phyloP scores from a whole-genome alignment of 2,329 filamentous ascomycete species.

The Aureobasidium sp. region DNA sequence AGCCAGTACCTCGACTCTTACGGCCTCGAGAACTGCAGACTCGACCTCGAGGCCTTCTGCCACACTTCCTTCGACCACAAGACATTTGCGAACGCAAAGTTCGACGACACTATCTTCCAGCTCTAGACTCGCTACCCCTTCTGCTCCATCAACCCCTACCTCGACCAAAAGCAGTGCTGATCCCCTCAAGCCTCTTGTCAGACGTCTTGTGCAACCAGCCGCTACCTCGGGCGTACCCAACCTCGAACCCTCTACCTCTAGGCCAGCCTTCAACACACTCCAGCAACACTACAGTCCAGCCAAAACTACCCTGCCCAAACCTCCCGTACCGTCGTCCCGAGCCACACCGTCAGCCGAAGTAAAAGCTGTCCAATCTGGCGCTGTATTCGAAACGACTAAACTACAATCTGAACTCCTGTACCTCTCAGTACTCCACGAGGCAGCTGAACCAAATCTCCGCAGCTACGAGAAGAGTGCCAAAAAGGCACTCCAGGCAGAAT shows the following conservation, averaged over 20 bases:
- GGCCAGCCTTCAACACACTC: slow-evolving; percentile 66
- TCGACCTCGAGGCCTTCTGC: slow-evolving; percentile 6
- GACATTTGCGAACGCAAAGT: slow-evolving; percentile 11
- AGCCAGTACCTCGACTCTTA: slow-evolving; percentile 1
- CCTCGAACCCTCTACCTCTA: slow-evolving; percentile 25
- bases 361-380: slow-evolving; percentile 62
- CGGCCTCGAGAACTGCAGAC: neutral
- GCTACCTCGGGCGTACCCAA: neutral
- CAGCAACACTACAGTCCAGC: slow-evolving; percentile 75
- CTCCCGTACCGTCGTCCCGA: slow-evolving; percentile 55
- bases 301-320: slow-evolving; percentile 67
- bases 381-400: slow-evolving; percentile 38
- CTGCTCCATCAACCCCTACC: neutral
- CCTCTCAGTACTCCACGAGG: slow-evolving; percentile 69
- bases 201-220: neutral
- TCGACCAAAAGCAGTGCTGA: slow-evolving; percentile 1
- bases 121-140: neutral
- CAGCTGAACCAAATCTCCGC: slow-evolving; percentile 48
- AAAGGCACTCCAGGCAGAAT: slow-evolving; percentile 33
- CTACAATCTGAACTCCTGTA: slow-evolving; percentile 71
- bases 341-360: slow-evolving; percentile 66
- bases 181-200: neutral
- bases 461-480: slow-evolving; percentile 65
- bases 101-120: neutral
- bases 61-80: neutral